A percentile compares a stretch with the other conserved stretches of the same genome.
Evolutionary conservation across 2,329 filamentous ascomycete genomes (phyloP).

Genomic region (Pseudocercospora ulei): DNA sequence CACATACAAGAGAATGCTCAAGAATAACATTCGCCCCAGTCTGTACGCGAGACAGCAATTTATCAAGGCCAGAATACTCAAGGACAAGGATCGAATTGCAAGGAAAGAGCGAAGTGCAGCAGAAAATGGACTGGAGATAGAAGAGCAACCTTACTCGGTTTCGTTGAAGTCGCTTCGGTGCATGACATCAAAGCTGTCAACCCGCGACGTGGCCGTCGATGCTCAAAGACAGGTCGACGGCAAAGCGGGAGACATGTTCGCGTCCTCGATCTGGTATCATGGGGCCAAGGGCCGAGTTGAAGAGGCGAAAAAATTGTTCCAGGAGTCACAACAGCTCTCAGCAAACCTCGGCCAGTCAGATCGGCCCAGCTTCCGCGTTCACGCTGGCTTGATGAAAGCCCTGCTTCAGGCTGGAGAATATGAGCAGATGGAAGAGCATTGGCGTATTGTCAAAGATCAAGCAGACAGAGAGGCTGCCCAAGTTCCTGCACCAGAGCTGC

Average conservation of each 20-base stretch:
- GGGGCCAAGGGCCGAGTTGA: constrained; percentile 40
- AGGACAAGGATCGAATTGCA: constrained; percentile 17
- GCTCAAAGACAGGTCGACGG: neutral
- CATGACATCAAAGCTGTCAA: neutral
- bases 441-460: constrained; percentile 52
- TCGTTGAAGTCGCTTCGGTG: neutral
- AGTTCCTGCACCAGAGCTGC: constrained; percentile 18
- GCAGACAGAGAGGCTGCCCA: constrained; percentile 36
- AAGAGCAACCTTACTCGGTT: constrained; percentile 27
- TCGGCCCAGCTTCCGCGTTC: constrained; percentile 35
- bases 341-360: constrained; percentile 7
- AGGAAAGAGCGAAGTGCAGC: constrained; percentile 37
- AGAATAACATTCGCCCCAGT: constrained; percentile 35
- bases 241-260: constrained; percentile 29
- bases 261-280: constrained; percentile 49
- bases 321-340: constrained; percentile 39
- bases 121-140: constrained; percentile 31
- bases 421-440: constrained; percentile 54
- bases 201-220: neutral
- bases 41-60: constrained; percentile 17
- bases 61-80: constrained; percentile 7
- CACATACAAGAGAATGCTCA: constrained; percentile 42
- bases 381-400: constrained; percentile 59
- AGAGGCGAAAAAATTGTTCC: constrained; percentile 48
- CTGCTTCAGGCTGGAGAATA: constrained; percentile 51